Evolutionary conservation across 768 basidiomycete species (phyloP).

Genomic region (Sarcomyxa edulis): DNA sequence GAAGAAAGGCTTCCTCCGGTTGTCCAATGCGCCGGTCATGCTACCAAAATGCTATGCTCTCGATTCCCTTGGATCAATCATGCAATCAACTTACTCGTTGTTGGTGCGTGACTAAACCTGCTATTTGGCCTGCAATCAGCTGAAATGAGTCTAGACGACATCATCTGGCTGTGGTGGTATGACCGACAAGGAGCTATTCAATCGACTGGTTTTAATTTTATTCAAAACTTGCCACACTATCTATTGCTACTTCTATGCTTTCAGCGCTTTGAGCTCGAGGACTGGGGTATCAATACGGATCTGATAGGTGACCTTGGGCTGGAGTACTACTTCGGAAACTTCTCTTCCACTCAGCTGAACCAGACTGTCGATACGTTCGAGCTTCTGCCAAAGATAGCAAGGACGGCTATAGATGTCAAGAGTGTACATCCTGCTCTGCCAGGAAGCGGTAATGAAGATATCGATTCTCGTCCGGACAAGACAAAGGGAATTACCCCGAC

Average conservation of each 20-base stretch:
- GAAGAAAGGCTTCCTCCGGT: conserved; percentile 1
- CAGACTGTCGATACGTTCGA: not conserved
- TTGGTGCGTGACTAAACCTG: conserved; percentile 3
- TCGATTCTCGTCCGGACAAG: no score
- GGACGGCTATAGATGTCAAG: no score
- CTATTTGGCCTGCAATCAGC: not conserved
- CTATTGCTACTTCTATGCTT: conserved; percentile 19
- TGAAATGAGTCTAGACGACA: conserved; percentile 9
- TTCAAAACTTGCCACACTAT: conserved; percentile 18
- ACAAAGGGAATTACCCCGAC: no score
- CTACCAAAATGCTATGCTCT: conserved; percentile 7
- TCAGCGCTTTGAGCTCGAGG: conserved; percentile 15
- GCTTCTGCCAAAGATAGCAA: not conserved
- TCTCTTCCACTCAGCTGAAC: not conserved
- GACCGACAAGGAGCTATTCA: conserved; percentile 20
- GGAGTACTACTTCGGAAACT: not conserved
- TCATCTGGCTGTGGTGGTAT: conserved; percentile 18
- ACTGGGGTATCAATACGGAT: conserved; percentile 16
- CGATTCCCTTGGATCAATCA: conserved; percentile 3
- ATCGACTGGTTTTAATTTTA: conserved; percentile 17
- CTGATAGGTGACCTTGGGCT: not conserved
- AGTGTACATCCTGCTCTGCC: no score
- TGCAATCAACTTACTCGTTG: conserved; percentile 6
- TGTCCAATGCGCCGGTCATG: conserved; percentile 7
- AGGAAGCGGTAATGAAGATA: no score